Evolutionary conservation across 495 filamentous ascomycete genomes (phyloP).

Genomic region (Penicillium goetzii): DNA sequence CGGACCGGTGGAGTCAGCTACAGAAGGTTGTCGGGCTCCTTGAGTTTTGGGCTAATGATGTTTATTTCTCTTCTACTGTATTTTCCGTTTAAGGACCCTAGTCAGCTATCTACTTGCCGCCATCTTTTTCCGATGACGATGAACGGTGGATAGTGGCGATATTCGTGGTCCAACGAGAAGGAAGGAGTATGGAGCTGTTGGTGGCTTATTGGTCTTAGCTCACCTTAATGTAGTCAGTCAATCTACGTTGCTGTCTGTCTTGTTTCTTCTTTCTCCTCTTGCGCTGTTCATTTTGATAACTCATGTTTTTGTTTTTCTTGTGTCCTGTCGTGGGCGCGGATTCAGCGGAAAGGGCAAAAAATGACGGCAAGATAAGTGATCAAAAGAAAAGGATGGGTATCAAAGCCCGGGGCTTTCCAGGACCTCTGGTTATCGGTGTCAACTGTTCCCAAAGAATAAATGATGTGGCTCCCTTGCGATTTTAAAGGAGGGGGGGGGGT

Average conservation of each 20-base stretch:
- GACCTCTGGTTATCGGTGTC: background rate
- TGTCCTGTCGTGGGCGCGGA: background rate
- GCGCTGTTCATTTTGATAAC: background rate
- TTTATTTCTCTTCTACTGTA: background rate
- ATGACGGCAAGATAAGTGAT: background rate
- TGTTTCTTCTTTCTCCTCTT: background rate
- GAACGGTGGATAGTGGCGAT: slow-evolving; percentile 1
- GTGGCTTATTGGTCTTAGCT: background rate
- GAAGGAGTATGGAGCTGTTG: background rate
- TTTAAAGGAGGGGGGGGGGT: slow-evolving; percentile 12
- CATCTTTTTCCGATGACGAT: background rate
- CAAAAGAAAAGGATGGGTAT: background rate
- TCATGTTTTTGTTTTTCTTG: background rate
- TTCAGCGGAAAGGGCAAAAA: slow-evolving; percentile 5
- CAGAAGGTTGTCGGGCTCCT: slow-evolving; percentile 5
- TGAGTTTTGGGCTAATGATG: background rate
- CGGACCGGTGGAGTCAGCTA: slow-evolving; percentile 29
- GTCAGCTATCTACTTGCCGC: background rate
- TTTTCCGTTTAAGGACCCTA: background rate
- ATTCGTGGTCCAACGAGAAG: background rate
- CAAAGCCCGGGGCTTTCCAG: background rate
- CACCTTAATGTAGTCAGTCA: background rate
- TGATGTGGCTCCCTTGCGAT: background rate
- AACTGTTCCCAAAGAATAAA: background rate
- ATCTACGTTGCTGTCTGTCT: background rate